Base-by-base conservation (phyloP, 768 basidiomycete species). In the Lactifluus subvellereus region DNA sequence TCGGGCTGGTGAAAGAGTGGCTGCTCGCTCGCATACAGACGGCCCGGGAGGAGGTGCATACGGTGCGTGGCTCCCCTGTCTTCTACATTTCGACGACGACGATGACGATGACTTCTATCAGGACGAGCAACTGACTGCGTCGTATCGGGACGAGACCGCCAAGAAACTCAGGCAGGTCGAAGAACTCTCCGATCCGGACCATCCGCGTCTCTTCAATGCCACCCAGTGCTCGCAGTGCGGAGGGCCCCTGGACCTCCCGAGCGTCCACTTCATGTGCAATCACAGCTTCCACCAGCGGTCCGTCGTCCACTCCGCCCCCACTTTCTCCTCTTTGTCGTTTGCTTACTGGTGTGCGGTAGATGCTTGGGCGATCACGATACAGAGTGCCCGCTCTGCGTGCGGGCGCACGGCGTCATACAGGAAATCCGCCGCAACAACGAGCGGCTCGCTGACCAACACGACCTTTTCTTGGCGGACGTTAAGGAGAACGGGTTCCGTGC, bases 271-370 rank as follows among this genome's bases (percentile, higher is more conserved):
- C 71, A 97, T 98, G 96, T 99, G 96, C 74, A 87, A 88, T 69
- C 97, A 98, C 72, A 94, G 91, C 64, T 98, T 92, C 77, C 97
- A 99, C 72, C 93, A 96, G 72, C 81, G 94, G 92, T 91, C 57
- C 49, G 75, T 71, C 48, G 18, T 57, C 4, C 22, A n/a, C 3
- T 22, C 55, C 37, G 16, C 30, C 10, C 11, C 22, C 61, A 18
- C 2, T 20, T 54, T 38, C 52, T 57, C 57, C 22, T 43, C 50
- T 20, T 38, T 40, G 35, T 55, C 22, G 16, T 13, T 20, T 47
- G 13, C 33, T 33, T 33, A 43, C 47, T 2, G 51, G 47, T 60
- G 35, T 56, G 30, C 27, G 27, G 14, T 65, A 97, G 95, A 52
- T 98, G 94, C 70, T 74, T 98, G n/a, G 83, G 84, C 16, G 93